Conservation (phyloP, 2,329 filamentous ascomycete species). For the Botrytis squamosa region DNA sequence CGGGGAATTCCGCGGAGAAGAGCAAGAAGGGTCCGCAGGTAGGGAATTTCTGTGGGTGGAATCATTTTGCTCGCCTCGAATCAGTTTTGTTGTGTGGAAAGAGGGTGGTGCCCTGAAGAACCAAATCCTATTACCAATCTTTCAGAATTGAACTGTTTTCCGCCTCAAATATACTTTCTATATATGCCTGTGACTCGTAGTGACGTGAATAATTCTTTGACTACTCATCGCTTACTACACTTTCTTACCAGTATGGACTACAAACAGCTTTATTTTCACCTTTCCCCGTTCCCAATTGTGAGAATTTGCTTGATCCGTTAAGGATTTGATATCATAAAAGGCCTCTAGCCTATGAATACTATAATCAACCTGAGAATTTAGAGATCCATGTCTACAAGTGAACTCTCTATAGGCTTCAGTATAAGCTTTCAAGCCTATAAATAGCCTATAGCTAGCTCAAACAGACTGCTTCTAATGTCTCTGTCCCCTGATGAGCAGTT, state of each 20-base stretch:
- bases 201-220: background rate
- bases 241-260: background rate
- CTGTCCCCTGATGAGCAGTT: no score
- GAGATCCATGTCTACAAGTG: background rate
- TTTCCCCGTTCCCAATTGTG: rapidly evolving
- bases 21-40: background rate
- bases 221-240: background rate
- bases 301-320: rapidly evolving
- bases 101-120: background rate
- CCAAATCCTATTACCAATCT: background rate
- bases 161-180: background rate
- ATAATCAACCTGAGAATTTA: background rate
- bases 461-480: background rate
- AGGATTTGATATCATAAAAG: rapidly evolving
- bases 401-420: background rate
- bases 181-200: background rate
- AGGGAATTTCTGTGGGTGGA: background rate
- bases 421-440: rapidly evolving
- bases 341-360: rapidly evolving
- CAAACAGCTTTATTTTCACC: background rate
- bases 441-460: background rate
- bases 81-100: background rate
- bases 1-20: background rate
- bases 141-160: background rate
- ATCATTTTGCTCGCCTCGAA: background rate